A percentile compares a stretch with the other conserved stretches of the same genome.
These are phyloP conservation scores for Pythium aquatile DNA, from an alignment of 352 stramenopile species.

Conservation along the genomic window DNA sequence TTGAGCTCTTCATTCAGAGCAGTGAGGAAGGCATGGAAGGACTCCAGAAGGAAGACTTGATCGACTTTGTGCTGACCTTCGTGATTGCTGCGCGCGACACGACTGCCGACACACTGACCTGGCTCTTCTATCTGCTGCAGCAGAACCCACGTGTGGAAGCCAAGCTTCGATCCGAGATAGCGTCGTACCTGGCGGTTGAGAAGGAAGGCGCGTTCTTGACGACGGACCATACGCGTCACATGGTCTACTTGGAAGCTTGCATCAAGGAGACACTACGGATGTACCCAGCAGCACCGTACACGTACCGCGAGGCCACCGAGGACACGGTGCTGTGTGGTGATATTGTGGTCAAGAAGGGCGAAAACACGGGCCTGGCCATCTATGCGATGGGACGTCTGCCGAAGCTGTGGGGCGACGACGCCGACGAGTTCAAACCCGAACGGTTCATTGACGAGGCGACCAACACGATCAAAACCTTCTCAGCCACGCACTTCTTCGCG, in stretches of 20 bases:
- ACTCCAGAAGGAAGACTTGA: slow-evolving; percentile 46
- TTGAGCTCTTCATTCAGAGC: slow-evolving; percentile 19
- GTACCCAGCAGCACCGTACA: slow-evolving; percentile 30
- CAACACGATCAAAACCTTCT: neutral
- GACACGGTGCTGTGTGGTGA: slow-evolving; percentile 46
- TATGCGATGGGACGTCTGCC: slow-evolving; percentile 35
- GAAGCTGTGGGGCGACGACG: slow-evolving; percentile 47
- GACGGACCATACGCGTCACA: slow-evolving; percentile 30
- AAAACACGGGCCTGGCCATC: slow-evolving; percentile 23
- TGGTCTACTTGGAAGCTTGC: slow-evolving; percentile 19
- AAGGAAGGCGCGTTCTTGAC: slow-evolving; percentile 24
- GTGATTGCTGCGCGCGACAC: slow-evolving; percentile 72
- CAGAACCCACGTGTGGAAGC: slow-evolving; percentile 45
- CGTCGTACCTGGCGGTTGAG: slow-evolving; percentile 6
- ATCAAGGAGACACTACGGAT: slow-evolving; percentile 17
- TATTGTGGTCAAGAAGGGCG: slow-evolving; percentile 28
- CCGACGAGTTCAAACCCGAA: slow-evolving; percentile 52
- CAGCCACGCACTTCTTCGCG: neutral
- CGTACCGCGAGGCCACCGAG: slow-evolving; percentile 45
- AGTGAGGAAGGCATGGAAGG: slow-evolving; percentile 14
- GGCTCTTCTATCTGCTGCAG: slow-evolving; percentile 68
- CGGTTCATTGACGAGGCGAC: slow-evolving; percentile 39
- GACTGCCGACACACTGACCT: slow-evolving; percentile 61
- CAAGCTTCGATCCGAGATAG: slow-evolving; percentile 46
- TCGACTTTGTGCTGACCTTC: slow-evolving; percentile 65